Percentiles rank a stretch among this genome's conserved stretches.
phyloP scores from a whole-genome alignment of 768 basidiomycete species.

The Hortiboletus campestris region DNA sequence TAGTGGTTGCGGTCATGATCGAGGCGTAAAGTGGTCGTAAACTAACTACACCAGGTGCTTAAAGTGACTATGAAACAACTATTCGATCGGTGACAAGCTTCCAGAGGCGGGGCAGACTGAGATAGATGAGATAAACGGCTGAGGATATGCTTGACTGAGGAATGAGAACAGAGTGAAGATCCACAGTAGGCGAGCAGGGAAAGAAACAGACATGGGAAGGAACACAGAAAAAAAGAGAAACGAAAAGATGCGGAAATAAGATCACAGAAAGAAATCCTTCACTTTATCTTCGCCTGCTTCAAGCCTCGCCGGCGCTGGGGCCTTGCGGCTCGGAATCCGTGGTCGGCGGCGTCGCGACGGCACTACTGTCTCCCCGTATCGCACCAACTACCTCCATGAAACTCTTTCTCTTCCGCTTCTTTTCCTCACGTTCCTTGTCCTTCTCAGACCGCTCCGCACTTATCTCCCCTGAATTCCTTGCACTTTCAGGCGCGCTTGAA shows the following conservation, averaged over 20 bases:
- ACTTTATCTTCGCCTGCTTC: constrained; percentile 4
- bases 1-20: constrained; percentile 16
- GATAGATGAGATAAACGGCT: constrained; percentile 1
- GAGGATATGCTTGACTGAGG: constrained; percentile 14
- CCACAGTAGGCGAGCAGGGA: constrained; percentile 7
- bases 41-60: constrained; percentile 18
- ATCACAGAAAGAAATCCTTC: constrained; percentile 4
- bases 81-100: constrained; percentile 6
- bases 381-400: constrained; percentile 40
- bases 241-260: constrained; percentile 6
- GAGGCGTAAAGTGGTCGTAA: constrained; percentile 22
- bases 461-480: constrained; percentile 49
- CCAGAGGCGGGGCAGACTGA: not conserved
- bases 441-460: constrained; percentile 47
- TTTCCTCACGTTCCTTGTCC: constrained; percentile 53
- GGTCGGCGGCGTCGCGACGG: constrained; percentile 37
- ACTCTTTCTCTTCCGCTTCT: constrained; percentile 64
- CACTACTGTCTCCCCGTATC: constrained; percentile 25
- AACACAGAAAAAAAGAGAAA: constrained; percentile 4
- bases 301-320: constrained; percentile 9
- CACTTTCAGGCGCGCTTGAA: constrained; percentile 41
- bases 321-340: constrained; percentile 16
- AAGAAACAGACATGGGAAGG: not conserved
- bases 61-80: constrained; percentile 21
- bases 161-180: constrained; percentile 11